Base-by-base conservation (phyloP, 2,329 filamentous ascomycete species). In the Neocatenulostroma microsporum region DNA sequence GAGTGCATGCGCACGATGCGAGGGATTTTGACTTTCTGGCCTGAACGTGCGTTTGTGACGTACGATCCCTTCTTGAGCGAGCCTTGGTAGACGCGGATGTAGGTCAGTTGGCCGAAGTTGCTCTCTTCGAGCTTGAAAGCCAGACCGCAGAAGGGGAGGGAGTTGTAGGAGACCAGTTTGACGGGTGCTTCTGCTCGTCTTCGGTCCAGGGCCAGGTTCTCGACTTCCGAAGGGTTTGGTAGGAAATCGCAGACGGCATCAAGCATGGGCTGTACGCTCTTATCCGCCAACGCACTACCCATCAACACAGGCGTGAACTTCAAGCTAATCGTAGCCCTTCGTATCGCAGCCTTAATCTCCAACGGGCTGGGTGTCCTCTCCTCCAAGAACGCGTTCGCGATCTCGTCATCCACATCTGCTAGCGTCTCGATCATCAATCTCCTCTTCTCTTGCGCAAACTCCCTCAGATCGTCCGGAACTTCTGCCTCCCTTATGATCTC, bases 91-190 rank as follows among this genome's bases (percentile, higher is more conserved):
- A 98, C 91, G 51, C 91, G 86, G 47, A 98, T 93, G 62, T 98
- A 98, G 37, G 91, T 98, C 57, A 98, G 76, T 64, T 98, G 91
- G 28, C 91, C 91, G 55, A 94, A 98, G 62, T 94, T 95, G 67
- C 89, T 94, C 67, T 98, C 91, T 72, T 98, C 91, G 17, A 98
- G 78, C 73, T 98, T 98, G 73, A 98, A 98, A 8, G 91, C 91
- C 45, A 98, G 73, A 33, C 91, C 91, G 38, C 95, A 87, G 56
- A 96, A 95, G 0, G 91, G 91, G 17, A 94, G 71, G 15, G 84
- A 82, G 64, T 93, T 91, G 69, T 96, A 95, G 2, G 89, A 87
- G 13, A 95, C 78, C 38, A 98, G 76, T 60, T 89, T 83, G 42
- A 94, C 88, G 2, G 79, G 73, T 32, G 80, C 76, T 62, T 98